Evolutionary conservation across 352 stramenopile species (phyloP), one percentile per base, ranked within the genome.

Genomic region (Globisporangium perplexum): DNA sequence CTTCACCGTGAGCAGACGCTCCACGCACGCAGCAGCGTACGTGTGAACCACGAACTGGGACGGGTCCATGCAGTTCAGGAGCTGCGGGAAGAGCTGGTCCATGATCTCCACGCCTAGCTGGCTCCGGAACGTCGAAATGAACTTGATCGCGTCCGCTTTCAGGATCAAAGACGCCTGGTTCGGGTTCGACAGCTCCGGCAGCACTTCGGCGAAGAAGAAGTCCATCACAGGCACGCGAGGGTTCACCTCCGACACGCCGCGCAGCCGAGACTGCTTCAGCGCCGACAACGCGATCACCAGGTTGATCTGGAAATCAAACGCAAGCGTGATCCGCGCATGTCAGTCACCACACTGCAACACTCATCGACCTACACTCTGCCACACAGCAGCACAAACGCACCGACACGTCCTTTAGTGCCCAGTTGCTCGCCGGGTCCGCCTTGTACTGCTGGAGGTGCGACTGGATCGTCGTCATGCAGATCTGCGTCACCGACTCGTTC

Each of bases 81-180:
- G 71, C 33, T 98, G 59, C 10, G 95, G 94, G 55, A 99, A 90
- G 6, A 99, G 64, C 39, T 90, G 77, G 18, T 90, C 69, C 61
- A 99, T 88, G 11, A 97, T 83, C 31, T 98, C 86, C 18, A 93
- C 83, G 0, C 83, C 85, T 55, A 99, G 88, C 57, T 99, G 96
- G 61, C 98, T 96, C 20, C 98, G 88, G 74, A 99, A 99, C 1
- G 94, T 98, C 42, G 88, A 97, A 11, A 98, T 91, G 71, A 99
- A 99, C 62, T 99, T 99, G 57, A 99, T 95, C 23, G 85, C 84
- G 35, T 98, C 97, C 0, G 96, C 96, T 56, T 98, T 98, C 22
- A 99, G 65, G 58, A 99, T 95, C 24, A 94, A 66, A 23, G 85
- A 93, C 2, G 68, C 72, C 57, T 95, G 78, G 30, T 95, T 81